Percentiles rank a stretch among this genome's conserved stretches.
These are phyloP conservation scores for Solidago caesia DNA, from an alignment of 129 eudicot species.

Conservation along the genomic window DNA sequence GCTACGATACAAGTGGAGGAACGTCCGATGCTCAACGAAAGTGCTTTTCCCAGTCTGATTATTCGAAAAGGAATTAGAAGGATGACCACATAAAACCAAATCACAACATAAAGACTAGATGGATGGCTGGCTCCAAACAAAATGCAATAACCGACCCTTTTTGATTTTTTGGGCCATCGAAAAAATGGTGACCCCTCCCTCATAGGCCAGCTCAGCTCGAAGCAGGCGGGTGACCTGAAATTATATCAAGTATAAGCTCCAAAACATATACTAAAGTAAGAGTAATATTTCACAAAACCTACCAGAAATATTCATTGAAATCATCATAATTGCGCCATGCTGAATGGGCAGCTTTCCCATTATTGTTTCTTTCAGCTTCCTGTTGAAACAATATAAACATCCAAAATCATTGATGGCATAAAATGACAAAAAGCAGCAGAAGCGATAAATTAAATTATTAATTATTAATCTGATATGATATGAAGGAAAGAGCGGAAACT, in stretches of 20 bases:
- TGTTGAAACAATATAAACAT: constrained; percentile 32
- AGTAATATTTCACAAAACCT: constrained; percentile 17
- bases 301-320: constrained; percentile 99
- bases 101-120: constrained; percentile 13
- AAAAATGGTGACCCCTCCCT: constrained; percentile 71
- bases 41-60: constrained; percentile 87
- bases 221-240: constrained; percentile 91
- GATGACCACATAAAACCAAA: constrained; percentile 10
- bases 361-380: constrained; percentile 81
- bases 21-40: constrained; percentile 96
- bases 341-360: constrained; percentile 96
- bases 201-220: constrained; percentile 84
- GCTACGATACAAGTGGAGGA: constrained; percentile 92
- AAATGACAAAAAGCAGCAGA: constrained; percentile 4
- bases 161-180: constrained; percentile 46
- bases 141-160: constrained; percentile 64
- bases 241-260: constrained; percentile 23
- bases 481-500: not conserved
- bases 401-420: constrained; percentile 7
- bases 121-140: not conserved
- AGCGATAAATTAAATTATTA: not conserved
- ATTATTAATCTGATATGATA: not conserved
- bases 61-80: constrained; percentile 19
- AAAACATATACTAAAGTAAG: not conserved
- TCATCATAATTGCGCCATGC: constrained; percentile 97